phyloP scores from a whole-genome alignment of 148 eudicot genomes.

The Simmondsia chinensis region DNA sequence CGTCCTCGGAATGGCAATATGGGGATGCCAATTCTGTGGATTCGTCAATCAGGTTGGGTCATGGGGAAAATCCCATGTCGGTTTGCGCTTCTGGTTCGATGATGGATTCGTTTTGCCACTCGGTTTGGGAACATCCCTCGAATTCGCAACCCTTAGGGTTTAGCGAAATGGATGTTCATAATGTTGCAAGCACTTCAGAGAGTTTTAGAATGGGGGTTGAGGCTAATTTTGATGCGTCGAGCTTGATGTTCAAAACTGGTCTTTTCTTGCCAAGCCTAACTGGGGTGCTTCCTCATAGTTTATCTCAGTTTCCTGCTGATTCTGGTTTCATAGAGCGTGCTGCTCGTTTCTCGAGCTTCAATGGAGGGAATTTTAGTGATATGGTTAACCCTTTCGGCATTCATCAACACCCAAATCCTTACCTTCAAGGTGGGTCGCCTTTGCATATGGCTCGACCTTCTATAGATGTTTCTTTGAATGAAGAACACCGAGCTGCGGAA shows the following conservation, averaged over 20 bases:
- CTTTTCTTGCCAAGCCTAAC: slow-evolving; percentile 39
- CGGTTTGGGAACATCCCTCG: slow-evolving; percentile 58
- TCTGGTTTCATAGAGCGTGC: slow-evolving; percentile 93
- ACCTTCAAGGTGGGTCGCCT: slow-evolving; percentile 21
- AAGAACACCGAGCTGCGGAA: slow-evolving; percentile 19
- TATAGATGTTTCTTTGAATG: slow-evolving; percentile 29
- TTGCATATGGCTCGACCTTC: slow-evolving; percentile 35
- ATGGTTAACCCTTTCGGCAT: slow-evolving; percentile 48
- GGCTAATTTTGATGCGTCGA: slow-evolving; percentile 33
- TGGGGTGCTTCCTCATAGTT: slow-evolving; percentile 45
- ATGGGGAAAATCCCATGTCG: slow-evolving; percentile 23
- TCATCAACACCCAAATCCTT: slow-evolving; percentile 32
- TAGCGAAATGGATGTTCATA: slow-evolving; percentile 46
- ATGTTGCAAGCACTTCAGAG: slow-evolving; percentile 28
- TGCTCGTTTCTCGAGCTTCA: slow-evolving; percentile 82
- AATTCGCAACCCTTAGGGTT: slow-evolving; percentile 41
- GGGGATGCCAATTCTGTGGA: slow-evolving; percentile 26
- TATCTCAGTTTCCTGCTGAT: slow-evolving; percentile 79
- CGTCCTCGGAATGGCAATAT: slow-evolving; percentile 61
- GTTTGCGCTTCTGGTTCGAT: slow-evolving; percentile 40
- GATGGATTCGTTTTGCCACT: slow-evolving; percentile 49
- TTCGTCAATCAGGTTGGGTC: slow-evolving; percentile 39
- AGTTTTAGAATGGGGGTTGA: slow-evolving; percentile 13
- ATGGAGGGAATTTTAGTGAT: slow-evolving; percentile 56
- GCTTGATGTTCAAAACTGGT: slow-evolving; percentile 42